Base-by-base conservation (phyloP, 495 filamentous ascomycete species). In the Penicillium parvum region DNA sequence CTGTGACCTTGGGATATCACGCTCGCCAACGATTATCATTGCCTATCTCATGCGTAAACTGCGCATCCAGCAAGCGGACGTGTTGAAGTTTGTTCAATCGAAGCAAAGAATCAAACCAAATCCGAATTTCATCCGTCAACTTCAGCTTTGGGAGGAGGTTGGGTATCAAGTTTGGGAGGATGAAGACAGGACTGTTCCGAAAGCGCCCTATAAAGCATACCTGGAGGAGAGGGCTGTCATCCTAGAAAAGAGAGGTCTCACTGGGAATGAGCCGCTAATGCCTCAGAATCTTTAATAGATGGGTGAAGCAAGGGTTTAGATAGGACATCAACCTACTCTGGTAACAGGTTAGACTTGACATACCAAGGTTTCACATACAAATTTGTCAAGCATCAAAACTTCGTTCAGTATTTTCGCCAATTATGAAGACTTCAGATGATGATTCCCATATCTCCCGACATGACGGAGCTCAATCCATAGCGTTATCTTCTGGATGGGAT, bases 91-190 rank as follows among this genome's bases (percentile, higher is more conserved):
- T 37, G 51, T 61, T 29, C 26, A 44, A 35, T 39, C 37, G 11
- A 63, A 62, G 33, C 50, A 56, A 18, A 50, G 35, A 25, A 19
- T 60, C 42, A 50, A 54, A 35, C 55, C 52, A 22, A 63, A 41
- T 39, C 0, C 17, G 25, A 58, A 52, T 48, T 52, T 62, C 44
- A 51, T 40, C 41, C 52, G 40, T 37, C 62, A 65, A 53, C 53
- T 64, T 53, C 42, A 53, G 40, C 41, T 60, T 16, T 65, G 60
- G 62, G 56, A 60, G 47, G 44, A 58, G 29, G 38, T 58, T 7
- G 49, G 37, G 25, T 66, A 59, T 45, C 42, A 68, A 40, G 43
- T 70, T 16, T 70, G 61, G 64, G 55, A 58, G 44, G 51, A 64
- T 33, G 37, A 46, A 32, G 52, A 50, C 2, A 43, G 32, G 21